Evolutionary conservation across 768 basidiomycete species (phyloP), one percentile per base, ranked within the genome.

Genomic region (Dioszegia crocea): DNA sequence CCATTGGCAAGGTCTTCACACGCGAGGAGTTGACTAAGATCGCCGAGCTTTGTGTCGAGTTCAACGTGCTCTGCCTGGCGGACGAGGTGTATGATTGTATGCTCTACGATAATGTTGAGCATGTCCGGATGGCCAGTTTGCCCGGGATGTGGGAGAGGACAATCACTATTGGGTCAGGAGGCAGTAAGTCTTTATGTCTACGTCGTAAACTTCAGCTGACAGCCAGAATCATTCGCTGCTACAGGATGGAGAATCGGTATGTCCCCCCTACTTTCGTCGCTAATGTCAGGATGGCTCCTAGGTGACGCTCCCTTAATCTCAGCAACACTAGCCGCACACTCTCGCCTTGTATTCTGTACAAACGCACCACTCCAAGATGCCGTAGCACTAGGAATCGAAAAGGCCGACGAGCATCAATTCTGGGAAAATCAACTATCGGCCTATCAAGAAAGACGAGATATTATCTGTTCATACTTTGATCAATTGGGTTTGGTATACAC

Each of bases 51-150:
- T 92, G 93, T 3, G 85, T 90, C 72, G 90, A 97, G 78, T 87
- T 88, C 77, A 91, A 99, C 74, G 82, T 98, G 23, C 79, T 99
- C 38, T 86, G 97, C 31, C 87, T 97, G 83, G 80, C 92, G 1
- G 96, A 99, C 77, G 96, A 99, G 84, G 96, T 99, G 88, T 99
- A 99, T 77, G 96, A 99, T 70, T 88, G 87, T 67, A 85, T 99
- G 38, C 84, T 92, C 16, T 96, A 87, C 66, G 89, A 92, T 66
- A 84, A 82, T 33, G 86, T 87, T 69, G 86, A 94, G 69, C 96
- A 99, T 76, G 81, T 92, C 55, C 86, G 94, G 54, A 88, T 98
- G 67, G 93, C 94, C 3, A 89, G 81, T 33, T 82, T 99, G n/a
- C 93, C 92, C 4, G 90, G 91, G 21, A 96, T 98, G 89, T 98